Base-by-base conservation (phyloP, 352 stramenopile species). In the Pilasporangium apinafurcum region DNA sequence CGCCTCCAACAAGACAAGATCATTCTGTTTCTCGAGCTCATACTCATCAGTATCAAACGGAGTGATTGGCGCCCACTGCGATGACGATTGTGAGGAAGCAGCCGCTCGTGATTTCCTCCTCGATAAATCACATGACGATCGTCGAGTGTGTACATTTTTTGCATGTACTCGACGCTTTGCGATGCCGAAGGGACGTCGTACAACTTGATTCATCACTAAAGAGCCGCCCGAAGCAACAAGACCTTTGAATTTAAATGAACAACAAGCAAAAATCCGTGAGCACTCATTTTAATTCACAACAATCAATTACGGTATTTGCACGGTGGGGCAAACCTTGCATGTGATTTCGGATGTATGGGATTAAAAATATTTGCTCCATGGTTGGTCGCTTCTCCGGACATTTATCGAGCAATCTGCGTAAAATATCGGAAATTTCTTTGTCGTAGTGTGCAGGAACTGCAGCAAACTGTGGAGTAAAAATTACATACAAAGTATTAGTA, bases 341-440 rank as follows among this genome's bases (percentile, higher is more conserved):
- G 61, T 89, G 76, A 34, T 63, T 79, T 32, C 76, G 74, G 17
- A 92, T 72, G 38, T 83, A 86, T 4, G 76, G 76, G 53, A 77
- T 83, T 5, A 56, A 42, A 25, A 92, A 79, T 30, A 92, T 86
- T 21, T 87, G 51, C 32, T 88, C 72, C 69, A 89, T 88, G 3
- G 74, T 77, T 8, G 76, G 76, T 1, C 80, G 66, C 7, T 58
- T 45, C 22, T 78, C 71, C 2, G 76, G 80, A 16, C 67, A 44
- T 27, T 92, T 92, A 39, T 89, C 62, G 2, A 92, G 63, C 30
- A 92, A 37, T 14, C 56, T 59, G 35, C 48, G 51, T 0, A 92
- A 50, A 14, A 92, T 51, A 17, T 68, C 45, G 5, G 60, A 68
- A 10, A 92, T 63, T 27, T 86, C 59, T 3, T 51, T 32, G 46